phyloP scores from a whole-genome alignment of 306 rosid genomes.

The Dryas alaskensis region DNA sequence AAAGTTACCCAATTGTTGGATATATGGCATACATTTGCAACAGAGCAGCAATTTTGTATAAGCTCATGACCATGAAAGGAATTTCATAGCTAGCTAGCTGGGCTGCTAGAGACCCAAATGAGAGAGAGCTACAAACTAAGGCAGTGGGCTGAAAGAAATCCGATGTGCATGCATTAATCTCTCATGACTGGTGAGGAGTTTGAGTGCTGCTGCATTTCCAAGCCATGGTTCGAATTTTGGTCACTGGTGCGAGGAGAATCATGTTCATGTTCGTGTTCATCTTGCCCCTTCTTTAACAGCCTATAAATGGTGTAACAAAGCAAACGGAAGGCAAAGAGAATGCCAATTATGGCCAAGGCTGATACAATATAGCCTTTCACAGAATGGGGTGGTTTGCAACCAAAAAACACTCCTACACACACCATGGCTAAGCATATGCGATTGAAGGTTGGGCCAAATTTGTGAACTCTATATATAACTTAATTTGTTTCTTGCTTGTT shows the following conservation, averaged over 20 bases:
- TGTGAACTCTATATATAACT: neutral
- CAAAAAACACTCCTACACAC: conserved; percentile 36
- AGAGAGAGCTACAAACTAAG: no score
- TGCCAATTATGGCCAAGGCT: conserved; percentile 36
- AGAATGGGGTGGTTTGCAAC: conserved; percentile 32
- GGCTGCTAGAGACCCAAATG: no score
- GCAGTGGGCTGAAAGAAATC: no score
- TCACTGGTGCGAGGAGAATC: neutral
- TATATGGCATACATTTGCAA: neutral
- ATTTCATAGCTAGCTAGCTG: neutral
- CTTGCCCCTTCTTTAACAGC: conserved; percentile 10
- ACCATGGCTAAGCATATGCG: conserved; percentile 31
- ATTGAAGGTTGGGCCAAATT: neutral
- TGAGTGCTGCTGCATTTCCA: conserved; percentile 20
- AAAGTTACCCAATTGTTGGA: no score
- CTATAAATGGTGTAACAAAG: conserved; percentile 26
- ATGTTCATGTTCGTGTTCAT: neutral
- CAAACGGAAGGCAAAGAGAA: conserved; percentile 35
- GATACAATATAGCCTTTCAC: conserved; percentile 30
- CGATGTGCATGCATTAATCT: neutral
- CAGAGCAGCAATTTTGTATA: neutral
- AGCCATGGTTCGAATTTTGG: conserved; percentile 2
- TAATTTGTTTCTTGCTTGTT: neutral
- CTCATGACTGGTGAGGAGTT: neutral
- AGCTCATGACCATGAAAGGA: neutral